Percentiles rank a stretch among this genome's conserved stretches.
phyloP scores from a whole-genome alignment of 2,329 filamentous ascomycete genomes.

The Aaosphaeria arxii region DNA sequence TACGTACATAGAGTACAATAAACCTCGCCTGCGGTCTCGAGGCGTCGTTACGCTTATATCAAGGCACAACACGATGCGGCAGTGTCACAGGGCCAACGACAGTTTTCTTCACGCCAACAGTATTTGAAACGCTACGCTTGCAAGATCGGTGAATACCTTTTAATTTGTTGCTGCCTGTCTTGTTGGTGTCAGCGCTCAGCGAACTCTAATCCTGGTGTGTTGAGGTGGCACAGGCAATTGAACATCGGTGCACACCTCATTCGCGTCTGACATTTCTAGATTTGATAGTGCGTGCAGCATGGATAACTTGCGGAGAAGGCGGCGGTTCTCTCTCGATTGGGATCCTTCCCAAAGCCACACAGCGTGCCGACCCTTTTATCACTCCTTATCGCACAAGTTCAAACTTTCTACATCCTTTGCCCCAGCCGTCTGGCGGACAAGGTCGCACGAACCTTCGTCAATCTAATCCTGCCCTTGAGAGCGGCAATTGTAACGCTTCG shows the following conservation, averaged over 20 bases:
- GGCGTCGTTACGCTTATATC: conserved; percentile 15
- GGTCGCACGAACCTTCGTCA: conserved; percentile 29
- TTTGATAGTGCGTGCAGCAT: conserved; percentile 18
- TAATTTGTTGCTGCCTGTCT: background rate
- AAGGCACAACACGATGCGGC: conserved; percentile 15
- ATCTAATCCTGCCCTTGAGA: conserved; percentile 25
- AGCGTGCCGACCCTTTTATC: too few species aligned
- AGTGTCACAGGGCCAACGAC: conserved; percentile 10
- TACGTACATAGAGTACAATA: conserved; percentile 4
- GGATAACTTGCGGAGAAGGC: conserved; percentile 1
- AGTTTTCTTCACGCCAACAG: background rate
- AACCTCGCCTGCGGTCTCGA: conserved; percentile 13
- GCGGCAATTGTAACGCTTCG: conserved; percentile 21
- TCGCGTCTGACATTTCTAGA: conserved; percentile 16
- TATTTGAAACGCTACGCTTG: background rate
- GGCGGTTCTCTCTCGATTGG: background rate
- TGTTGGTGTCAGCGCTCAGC: too few species aligned
- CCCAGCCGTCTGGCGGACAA: conserved; percentile 6
- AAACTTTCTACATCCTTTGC: background rate
- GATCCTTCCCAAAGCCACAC: too few species aligned
- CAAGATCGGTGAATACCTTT: background rate
- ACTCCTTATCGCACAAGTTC: too few species aligned
- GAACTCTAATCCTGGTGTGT: conserved; percentile 2
- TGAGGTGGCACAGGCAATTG: conserved; percentile 13
- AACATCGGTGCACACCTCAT: conserved; percentile 2